Evolutionary conservation across 148 eudicot genomes (phyloP), one percentile per base, ranked within the genome.

Genomic region (Rheum nobile): DNA sequence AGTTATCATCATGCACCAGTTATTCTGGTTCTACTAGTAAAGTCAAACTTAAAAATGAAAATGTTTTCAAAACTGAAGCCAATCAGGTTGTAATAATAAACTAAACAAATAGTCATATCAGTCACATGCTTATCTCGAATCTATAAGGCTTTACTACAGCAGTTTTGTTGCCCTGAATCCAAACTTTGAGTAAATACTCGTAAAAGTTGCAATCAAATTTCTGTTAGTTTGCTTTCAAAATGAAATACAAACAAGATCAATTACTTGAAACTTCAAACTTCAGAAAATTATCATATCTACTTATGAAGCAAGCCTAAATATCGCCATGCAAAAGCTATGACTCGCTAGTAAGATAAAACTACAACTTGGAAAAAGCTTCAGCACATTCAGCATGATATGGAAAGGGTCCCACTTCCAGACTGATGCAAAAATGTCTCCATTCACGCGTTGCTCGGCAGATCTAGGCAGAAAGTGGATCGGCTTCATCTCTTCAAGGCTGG

Each of bases 81-180:
- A 47, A 47, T 4, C 52, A 47, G 6, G 52, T 47, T 17, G 2
- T 2, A 3, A 47, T 17, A 47, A 22, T 54, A 24, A 67, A 41
- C 0, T 41, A 41, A 41, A 41, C 11, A 41, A 41, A 41, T 41
- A 37, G 39, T 41, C 43, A 41, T 41, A 8, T 12, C 12, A 37
- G 38, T 31, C 39, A 29, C 39, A 67, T 67, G 39, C 38, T 32
- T 14, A 6, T 67, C n/a, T 67, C 38, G 82, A 80, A 95, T 97
- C 99, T 95, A 80, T 95, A 95, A 73, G 72, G 96, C 89, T 92
- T 88, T 74, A 95, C 97, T 63, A 84, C 80, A 72, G 83, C 73
- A 74, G 99, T 95, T 85, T 78, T 91, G 86, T 95, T 95, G 75
- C 99, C 99, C 84, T 95, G 99, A 80, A 95, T 81, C 99, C 99